A percentile compares a stretch with the other conserved stretches of the same genome.
Conservation (phyloP, 2,329 filamentous ascomycete genomes). For the Pseudogymnoascus sp. region DNA sequence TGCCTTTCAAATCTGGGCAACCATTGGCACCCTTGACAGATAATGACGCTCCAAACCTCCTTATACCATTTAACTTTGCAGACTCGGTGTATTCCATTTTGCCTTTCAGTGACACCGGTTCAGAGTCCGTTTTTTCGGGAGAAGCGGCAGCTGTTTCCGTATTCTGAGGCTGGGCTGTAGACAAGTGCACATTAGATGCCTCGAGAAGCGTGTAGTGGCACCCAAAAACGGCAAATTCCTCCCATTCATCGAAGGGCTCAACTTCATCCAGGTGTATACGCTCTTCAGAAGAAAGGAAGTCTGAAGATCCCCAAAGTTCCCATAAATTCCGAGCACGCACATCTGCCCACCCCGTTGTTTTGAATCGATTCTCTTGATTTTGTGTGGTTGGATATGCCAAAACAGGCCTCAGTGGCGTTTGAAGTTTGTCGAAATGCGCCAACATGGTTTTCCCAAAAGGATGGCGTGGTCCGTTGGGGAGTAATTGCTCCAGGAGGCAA, state of each 20-base stretch:
- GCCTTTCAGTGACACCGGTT: not conserved
- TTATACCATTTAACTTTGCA: conserved; percentile 36
- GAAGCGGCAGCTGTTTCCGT: not conserved
- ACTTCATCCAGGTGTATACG: conserved; percentile 56
- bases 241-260: conserved; percentile 93
- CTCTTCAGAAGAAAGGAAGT: conserved; percentile 54
- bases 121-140: not conserved
- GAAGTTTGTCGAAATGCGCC: conserved; percentile 70
- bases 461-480: conserved; percentile 68
- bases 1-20: conserved; percentile 22
- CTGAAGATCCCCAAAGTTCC: conserved; percentile 68
- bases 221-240: conserved; percentile 80
- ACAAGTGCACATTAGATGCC: conserved; percentile 42
- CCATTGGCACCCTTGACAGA: conserved; percentile 32
- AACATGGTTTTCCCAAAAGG: conserved; percentile 86
- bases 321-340: conserved; percentile 64
- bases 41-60: conserved; percentile 54
- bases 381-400: conserved; percentile 56
- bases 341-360: conserved; percentile 56
- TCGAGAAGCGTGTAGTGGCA: conserved; percentile 76
- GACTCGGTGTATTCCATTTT: conserved; percentile 31
- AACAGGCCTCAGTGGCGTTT: conserved; percentile 69
- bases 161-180: conserved; percentile 12
- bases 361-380: conserved; percentile 64
- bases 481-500: conserved; percentile 77